Conservation (phyloP, 2,329 filamentous ascomycete genomes). For the Curvularia sp. region DNA sequence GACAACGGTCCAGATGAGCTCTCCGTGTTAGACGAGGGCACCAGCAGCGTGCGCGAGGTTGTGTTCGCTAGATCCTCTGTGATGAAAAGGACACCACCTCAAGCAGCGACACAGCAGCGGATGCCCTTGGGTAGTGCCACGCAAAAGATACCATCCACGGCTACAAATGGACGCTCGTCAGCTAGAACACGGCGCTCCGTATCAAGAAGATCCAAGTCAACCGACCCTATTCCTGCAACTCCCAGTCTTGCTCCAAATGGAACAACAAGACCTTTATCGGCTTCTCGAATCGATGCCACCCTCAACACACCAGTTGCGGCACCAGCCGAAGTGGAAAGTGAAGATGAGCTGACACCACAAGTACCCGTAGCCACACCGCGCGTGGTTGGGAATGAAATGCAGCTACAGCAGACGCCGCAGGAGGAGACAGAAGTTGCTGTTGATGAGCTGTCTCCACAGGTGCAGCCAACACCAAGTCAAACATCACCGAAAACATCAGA, state of each 20-base stretch:
- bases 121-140: slow-evolving; percentile 1
- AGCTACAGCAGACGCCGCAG: slow-evolving; percentile 8
- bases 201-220: slow-evolving; percentile 29
- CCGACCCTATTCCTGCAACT: slow-evolving; percentile 33
- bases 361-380: slow-evolving; percentile 4
- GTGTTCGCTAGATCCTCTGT: slow-evolving; percentile 14
- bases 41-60: slow-evolving; percentile 24
- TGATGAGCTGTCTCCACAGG: slow-evolving; percentile 28
- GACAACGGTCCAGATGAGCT: slow-evolving; percentile 41
- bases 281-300: slow-evolving; percentile 18
- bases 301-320: slow-evolving; percentile 25
- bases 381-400: slow-evolving; percentile 9
- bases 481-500: slow-evolving; percentile 9
- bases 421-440: slow-evolving; percentile 26
- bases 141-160: slow-evolving; percentile 20
- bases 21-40: slow-evolving; percentile 33
- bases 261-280: slow-evolving; percentile 20
- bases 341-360: slow-evolving; percentile 40
- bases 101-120: slow-evolving; percentile 18
- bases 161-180: slow-evolving; percentile 10
- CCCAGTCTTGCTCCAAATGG: slow-evolving; percentile 29
- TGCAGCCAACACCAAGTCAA: slow-evolving; percentile 18
- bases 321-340: slow-evolving; percentile 31
- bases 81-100: slow-evolving; percentile 22
- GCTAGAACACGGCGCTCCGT: slow-evolving; percentile 21